These are phyloP conservation scores for Allium fistulosum DNA, from an alignment of 106 monocot genomes.

Conservation along the genomic window DNA sequence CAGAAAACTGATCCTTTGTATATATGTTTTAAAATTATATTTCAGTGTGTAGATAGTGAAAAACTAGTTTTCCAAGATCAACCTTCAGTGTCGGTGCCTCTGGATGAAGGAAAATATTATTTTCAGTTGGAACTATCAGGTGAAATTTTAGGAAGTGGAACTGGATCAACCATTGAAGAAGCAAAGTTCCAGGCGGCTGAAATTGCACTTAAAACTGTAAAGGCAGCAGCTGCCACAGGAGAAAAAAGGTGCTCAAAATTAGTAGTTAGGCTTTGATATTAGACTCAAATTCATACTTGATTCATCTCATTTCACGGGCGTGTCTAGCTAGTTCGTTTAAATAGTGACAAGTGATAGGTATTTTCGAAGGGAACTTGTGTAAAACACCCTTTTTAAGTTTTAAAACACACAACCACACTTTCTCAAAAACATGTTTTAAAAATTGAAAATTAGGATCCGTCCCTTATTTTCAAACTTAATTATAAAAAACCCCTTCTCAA, in stretches of 20 bases:
- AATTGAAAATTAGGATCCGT: too few species aligned
- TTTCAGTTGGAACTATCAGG: conserved; percentile 41
- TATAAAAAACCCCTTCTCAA: too few species aligned
- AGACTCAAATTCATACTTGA: too few species aligned
- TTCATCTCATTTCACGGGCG: too few species aligned
- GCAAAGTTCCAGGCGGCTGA: conserved; percentile 34
- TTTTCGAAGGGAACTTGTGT: too few species aligned
- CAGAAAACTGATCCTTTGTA: neutral
- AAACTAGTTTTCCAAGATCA: conserved; percentile 40
- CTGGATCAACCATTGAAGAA: conserved; percentile 27
- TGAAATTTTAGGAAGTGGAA: conserved; percentile 28
- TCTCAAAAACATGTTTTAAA: too few species aligned
- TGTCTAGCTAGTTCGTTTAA: too few species aligned
- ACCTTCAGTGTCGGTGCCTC: conserved; percentile 18
- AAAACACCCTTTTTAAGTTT: too few species aligned
- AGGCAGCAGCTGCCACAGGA: neutral
- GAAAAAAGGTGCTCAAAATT: conserved; percentile 3
- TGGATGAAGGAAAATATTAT: conserved; percentile 32
- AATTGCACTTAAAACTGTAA: conserved; percentile 14
- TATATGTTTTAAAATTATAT: neutral
- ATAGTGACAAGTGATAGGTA: too few species aligned
- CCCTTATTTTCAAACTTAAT: too few species aligned
- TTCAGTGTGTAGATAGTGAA: conserved; percentile 26
- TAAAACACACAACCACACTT: too few species aligned
- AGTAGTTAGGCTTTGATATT: neutral